Evolutionary conservation across 2,329 filamentous ascomycete genomes (phyloP).

Genomic region (Calonectria multiphialidica): DNA sequence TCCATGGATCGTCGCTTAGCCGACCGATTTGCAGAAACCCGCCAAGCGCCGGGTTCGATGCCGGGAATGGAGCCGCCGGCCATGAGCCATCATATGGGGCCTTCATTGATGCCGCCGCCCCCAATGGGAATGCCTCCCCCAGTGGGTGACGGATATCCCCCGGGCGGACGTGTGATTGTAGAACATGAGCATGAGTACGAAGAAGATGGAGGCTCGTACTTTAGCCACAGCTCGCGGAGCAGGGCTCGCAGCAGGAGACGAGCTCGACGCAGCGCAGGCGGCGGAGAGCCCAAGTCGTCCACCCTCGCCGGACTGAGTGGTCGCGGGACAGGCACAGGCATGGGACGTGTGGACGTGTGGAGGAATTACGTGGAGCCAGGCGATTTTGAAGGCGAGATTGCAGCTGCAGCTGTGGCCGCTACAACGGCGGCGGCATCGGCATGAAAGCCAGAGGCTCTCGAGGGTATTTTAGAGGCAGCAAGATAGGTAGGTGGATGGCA

Average conservation of each 20-base stretch:
- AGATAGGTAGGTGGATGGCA: constrained; percentile 6
- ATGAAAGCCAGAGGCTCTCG: constrained; percentile 5
- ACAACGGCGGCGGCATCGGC: constrained; percentile 2
- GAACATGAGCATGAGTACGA: constrained; percentile 46
- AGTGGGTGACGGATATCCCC: constrained; percentile 22
- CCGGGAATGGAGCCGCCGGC: constrained; percentile 35
- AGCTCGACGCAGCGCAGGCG: constrained; percentile 34
- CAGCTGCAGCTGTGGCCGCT: constrained; percentile 23
- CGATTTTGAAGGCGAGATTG: constrained; percentile 49
- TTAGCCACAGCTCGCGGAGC: constrained; percentile 42
- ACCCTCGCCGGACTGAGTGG: constrained; percentile 62
- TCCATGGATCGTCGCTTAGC: constrained; percentile 65
- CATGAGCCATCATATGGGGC: constrained; percentile 35
- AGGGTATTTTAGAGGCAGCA: constrained; percentile 26
- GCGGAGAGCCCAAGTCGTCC: constrained; percentile 51
- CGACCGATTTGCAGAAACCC: constrained; percentile 61
- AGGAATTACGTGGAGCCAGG: constrained; percentile 60
- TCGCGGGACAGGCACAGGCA: constrained; percentile 58
- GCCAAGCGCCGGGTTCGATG: constrained; percentile 42
- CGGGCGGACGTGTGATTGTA: constrained; percentile 45
- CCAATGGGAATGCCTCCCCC: constrained; percentile 50
- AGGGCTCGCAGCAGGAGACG: constrained; percentile 40
- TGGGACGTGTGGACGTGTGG: constrained; percentile 64
- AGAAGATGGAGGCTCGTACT: constrained; percentile 43
- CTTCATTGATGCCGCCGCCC: constrained; percentile 42